Evolutionary conservation across 2,329 filamentous ascomycete genomes (phyloP), one percentile per base, ranked within the genome.

Genomic region (Apiospora koreana): DNA sequence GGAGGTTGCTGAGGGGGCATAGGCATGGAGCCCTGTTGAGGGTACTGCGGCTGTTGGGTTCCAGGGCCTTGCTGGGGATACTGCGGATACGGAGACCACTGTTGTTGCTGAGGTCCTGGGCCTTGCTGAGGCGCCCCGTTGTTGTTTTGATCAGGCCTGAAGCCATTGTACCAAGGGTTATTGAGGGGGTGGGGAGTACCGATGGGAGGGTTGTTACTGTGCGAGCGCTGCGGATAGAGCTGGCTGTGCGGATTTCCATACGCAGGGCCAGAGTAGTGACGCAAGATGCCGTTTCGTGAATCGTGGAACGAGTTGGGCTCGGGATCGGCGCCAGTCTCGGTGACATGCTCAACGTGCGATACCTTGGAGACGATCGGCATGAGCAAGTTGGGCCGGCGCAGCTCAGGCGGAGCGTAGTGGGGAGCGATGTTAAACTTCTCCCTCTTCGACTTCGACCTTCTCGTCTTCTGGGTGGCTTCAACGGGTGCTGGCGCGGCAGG

Each of bases 301-400:
- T 91, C 88, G 74, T 86, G 86, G 75, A 87, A 91, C 54, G 88
- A 87, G 74, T 91, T 91, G 16, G 88, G 89, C 1, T 82, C 81
- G 10, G 88, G 88, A 72, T 90, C 88, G 58, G 84, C 79, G 3
- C 81, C 80, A 1, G 78, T 80, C 73, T 89, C 87, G 25, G 90
- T 79, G 2, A 87, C 82, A 71, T 89, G 86, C 75, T 91, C 88
- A 1, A 88, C 82, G 68, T 88, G 83, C 43, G 90, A 76, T 23
- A 88, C 83, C 65, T 86, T 82, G 35, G 86, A 81, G 35, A 82
- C 81, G 50, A 84, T 79, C 2, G 86, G 85, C 73, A 85, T 79
- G 58, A 89, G 80, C 67, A 86, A 80, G 62, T 86, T 82, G 0
- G 85, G 83, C 5, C 78, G 79, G 67, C 79, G 81, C 23, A 78